phyloP scores from a whole-genome alignment of 2,329 filamentous ascomycete species.

The Plectosphaerella plurivora region DNA sequence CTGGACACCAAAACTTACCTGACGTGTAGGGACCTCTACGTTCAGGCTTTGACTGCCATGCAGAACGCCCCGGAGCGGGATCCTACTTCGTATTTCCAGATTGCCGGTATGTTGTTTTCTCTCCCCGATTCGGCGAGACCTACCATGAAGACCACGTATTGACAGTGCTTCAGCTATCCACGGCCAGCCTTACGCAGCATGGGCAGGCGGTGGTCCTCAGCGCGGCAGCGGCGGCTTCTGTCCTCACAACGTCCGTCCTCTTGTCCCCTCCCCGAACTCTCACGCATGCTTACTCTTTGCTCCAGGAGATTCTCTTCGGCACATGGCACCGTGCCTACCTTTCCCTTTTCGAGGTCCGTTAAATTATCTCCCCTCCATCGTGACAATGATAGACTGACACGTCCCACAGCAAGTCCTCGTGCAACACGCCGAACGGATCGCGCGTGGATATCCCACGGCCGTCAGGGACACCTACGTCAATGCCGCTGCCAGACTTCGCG shows the following conservation, averaged over 20 bases:
- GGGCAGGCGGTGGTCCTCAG: slow-evolving; percentile 25
- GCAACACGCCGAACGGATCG: slow-evolving; percentile 16
- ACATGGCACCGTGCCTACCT: slow-evolving; percentile 15
- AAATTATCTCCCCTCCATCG: slow-evolving; percentile 12
- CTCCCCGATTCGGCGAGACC: neutral
- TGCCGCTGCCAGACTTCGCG: slow-evolving; percentile 41
- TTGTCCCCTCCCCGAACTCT: neutral
- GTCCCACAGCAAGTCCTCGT: slow-evolving; percentile 19
- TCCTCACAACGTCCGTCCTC: slow-evolving; percentile 10
- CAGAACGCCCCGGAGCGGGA: slow-evolving; percentile 42
- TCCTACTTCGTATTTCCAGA: slow-evolving; percentile 55
- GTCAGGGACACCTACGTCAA: slow-evolving; percentile 26
- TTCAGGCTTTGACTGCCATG: slow-evolving; percentile 54
- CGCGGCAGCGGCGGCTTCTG: slow-evolving; percentile 9
- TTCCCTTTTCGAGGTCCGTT: slow-evolving; percentile 20
- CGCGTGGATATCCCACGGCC: slow-evolving; percentile 6
- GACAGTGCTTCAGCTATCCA: slow-evolving; percentile 46
- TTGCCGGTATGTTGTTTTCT: slow-evolving; percentile 43
- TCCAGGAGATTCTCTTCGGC: slow-evolving; percentile 22
- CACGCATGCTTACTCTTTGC: slow-evolving; percentile 22
- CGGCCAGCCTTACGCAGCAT: slow-evolving; percentile 53
- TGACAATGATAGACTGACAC: neutral
- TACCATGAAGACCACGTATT: neutral
- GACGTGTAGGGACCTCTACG: slow-evolving; percentile 41
- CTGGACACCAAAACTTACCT: neutral